These are phyloP conservation scores for Fusarium solani-melongenae DNA, from an alignment of 2,329 filamentous ascomycete species.

Conservation along the genomic window DNA sequence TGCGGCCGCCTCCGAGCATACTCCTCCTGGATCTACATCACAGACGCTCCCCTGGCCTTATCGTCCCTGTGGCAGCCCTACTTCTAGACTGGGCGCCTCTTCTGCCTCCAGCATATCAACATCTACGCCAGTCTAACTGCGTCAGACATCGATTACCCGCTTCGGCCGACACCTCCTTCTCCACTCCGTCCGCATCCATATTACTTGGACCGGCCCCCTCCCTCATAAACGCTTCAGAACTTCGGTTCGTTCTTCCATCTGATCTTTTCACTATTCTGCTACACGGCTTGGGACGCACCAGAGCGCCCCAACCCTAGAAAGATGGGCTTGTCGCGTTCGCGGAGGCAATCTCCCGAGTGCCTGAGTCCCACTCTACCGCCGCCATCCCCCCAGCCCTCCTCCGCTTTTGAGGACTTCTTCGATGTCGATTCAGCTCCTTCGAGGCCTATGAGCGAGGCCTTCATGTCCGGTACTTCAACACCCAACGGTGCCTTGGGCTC, in stretches of 20 bases:
- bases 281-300: constrained; percentile 33
- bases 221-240: constrained; percentile 20
- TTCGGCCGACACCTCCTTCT: constrained; percentile 23
- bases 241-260: constrained; percentile 14
- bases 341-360: constrained; percentile 57
- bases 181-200: constrained; percentile 29
- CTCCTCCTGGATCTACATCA: constrained; percentile 9
- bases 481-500: constrained; percentile 47
- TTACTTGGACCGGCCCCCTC: constrained; percentile 38
- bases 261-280: constrained; percentile 19
- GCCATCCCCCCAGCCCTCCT: constrained; percentile 56
- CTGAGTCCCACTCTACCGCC: constrained; percentile 55
- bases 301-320: constrained; percentile 36
- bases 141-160: constrained; percentile 32
- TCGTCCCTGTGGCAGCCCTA: constrained; percentile 33
- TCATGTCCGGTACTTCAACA: constrained; percentile 55
- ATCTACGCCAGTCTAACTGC: constrained; percentile 32
- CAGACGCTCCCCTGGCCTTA: constrained; percentile 19
- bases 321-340: constrained; percentile 61
- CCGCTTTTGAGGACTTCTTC: constrained; percentile 58
- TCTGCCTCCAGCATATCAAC: constrained; percentile 35
- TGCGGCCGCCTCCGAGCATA: constrained; percentile 12
- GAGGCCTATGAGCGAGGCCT: constrained; percentile 61
- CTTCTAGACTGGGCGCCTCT: constrained; percentile 42
- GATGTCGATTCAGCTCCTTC: constrained; percentile 57